Evolutionary conservation across 768 basidiomycete genomes (phyloP).

Genomic region (Pulveroboletus ravenelii): DNA sequence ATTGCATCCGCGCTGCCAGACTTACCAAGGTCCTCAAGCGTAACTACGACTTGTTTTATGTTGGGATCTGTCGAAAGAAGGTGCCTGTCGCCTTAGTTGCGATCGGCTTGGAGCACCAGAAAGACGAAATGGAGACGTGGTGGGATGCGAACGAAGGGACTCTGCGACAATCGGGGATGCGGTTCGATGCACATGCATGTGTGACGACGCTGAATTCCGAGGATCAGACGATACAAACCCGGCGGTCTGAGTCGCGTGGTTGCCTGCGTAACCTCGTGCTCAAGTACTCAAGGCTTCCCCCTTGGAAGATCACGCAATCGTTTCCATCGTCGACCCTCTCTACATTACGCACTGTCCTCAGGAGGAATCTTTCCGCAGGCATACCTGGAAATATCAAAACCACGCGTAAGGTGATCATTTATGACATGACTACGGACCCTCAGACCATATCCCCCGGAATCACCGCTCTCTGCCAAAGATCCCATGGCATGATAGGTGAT

Average conservation of each 20-base stretch:
- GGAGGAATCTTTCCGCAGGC: too few species aligned
- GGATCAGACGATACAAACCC: not conserved
- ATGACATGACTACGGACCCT: not conserved
- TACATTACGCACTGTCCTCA: not conserved
- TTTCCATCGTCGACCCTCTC: not conserved
- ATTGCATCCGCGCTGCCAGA: slow-evolving; percentile 2
- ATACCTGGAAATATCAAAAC: not conserved
- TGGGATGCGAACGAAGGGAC: slow-evolving; percentile 23
- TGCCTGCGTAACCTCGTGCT: not conserved
- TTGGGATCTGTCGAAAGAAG: slow-evolving; percentile 29
- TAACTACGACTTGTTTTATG: slow-evolving; percentile 33
- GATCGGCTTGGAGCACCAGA: slow-evolving; percentile 32
- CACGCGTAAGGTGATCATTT: slow-evolving; percentile 2
- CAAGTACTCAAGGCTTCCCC: not conserved
- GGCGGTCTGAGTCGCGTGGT: not conserved
- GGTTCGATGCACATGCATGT: slow-evolving; percentile 21
- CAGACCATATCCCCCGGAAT: not conserved
- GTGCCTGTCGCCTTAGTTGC: slow-evolving; percentile 36
- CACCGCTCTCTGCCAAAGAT: not conserved
- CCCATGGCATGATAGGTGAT: not conserved
- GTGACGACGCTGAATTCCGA: slow-evolving; percentile 5
- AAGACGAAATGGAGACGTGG: slow-evolving; percentile 22
- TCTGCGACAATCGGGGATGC: slow-evolving; percentile 26
- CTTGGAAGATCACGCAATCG: slow-evolving; percentile 1
- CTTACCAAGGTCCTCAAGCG: slow-evolving; percentile 13